Evolutionary conservation across 805 yeast genomes (phyloP).

Genomic region (Schwanniomyces occidentalis): DNA sequence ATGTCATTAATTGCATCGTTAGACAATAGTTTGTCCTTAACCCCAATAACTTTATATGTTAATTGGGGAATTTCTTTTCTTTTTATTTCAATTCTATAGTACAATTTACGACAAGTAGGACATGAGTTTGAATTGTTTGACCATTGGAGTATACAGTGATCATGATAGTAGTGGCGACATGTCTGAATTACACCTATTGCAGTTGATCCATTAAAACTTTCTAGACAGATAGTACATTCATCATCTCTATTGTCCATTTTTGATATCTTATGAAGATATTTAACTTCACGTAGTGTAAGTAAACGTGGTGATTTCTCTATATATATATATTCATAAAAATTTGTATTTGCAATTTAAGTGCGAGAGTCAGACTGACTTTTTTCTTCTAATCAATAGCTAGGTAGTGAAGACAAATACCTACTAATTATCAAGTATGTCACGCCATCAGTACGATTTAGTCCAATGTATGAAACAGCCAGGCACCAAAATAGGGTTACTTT

Average conservation of each 20-base stretch:
- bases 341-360: not conserved
- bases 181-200: slow-evolving; percentile 24
- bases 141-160: slow-evolving; percentile 60
- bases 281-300: too few species aligned
- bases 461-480: slow-evolving; percentile 89
- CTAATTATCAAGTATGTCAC: slow-evolving; percentile 56
- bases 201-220: slow-evolving; percentile 13
- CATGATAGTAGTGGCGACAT: slow-evolving; percentile 60
- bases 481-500: slow-evolving; percentile 62
- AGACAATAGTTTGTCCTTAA: slow-evolving; percentile 32
- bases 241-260: slow-evolving; percentile 11
- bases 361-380: not conserved
- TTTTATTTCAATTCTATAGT: slow-evolving; percentile 35
- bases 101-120: slow-evolving; percentile 59
- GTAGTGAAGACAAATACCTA: not conserved
- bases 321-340: too few species aligned
- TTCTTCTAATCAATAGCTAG: not conserved
- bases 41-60: slow-evolving; percentile 12
- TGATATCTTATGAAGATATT: too few species aligned
- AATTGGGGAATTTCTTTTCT: slow-evolving; percentile 13
- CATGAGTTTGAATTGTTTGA: slow-evolving; percentile 54
- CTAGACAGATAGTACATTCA: slow-evolving; percentile 67
- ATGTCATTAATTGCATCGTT: slow-evolving; percentile 39
- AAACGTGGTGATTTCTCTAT: too few species aligned
- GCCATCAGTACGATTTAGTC: slow-evolving; percentile 83